Evolutionary conservation across 768 basidiomycete genomes (phyloP), one percentile per base, ranked within the genome.

Genomic region (Rhizopogon vesiculosus): DNA sequence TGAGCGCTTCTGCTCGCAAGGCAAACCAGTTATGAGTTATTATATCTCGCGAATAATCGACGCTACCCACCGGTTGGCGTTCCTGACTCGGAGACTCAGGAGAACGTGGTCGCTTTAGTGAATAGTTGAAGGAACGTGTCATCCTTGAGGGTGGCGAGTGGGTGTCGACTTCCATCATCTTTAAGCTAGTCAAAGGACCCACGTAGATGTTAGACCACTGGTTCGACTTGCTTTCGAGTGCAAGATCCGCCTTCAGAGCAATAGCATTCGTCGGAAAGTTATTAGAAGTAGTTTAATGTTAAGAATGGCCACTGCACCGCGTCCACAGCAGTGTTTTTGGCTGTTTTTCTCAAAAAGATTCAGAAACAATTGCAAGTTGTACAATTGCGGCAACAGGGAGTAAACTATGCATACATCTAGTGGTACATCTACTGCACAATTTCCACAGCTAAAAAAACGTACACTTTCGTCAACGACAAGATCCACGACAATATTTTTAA

Each of bases 41-140:
- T 16, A 29, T 18, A 3, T 25, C 51, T 1, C 53, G 48, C 8
- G 48, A 18, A 10, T 40, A 7, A 28, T 13, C 7, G 52, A 51
- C 7, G 5, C 25, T 39, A 64, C 76, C 59, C 69, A 89, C 87
- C 19, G 76, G 62, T 46, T 85, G 84, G 19, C 85, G 78, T 56
- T 84, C 83, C 48, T 76, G 72, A 52, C 68, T 70, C 22, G 74
- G 71, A 35, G 76, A 77, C 12, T 68, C 72, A 6, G 85, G 86
- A 3, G 86, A 88, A 59, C 85, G 83, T 3, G 83, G 70, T 55
- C 87, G 78, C 63, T 87, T 87, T 31, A 64, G 52, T 29, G 71
- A 42, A 43, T 66, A 69, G n/a, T 62, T 56, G 13, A 73, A 59
- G n/a, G 74, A 64, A 56, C 71, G 75, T 49, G 65, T 65, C 41